A percentile compares a stretch with the other conserved stretches of the same genome.
Evolutionary conservation across 345 rosid species (phyloP).

Genomic region (Arabidopsis suecica): DNA sequence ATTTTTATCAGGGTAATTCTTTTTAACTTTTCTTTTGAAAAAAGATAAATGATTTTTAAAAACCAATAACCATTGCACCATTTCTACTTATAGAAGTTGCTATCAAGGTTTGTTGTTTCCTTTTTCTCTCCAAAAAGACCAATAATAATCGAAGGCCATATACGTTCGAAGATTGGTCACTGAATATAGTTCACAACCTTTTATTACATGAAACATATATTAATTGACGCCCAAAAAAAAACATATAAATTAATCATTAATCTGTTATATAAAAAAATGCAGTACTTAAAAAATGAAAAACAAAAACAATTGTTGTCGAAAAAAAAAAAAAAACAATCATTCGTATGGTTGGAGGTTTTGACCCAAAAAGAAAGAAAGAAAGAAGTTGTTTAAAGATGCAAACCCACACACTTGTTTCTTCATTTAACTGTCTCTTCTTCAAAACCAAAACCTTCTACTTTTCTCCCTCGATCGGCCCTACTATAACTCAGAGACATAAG

Average conservation of each 20-base stretch:
- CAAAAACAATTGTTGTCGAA: too few relatives aligned
- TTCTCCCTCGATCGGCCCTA: not conserved
- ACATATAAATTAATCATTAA: not conserved
- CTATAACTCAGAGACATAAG: not conserved
- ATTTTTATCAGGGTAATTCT: not conserved
- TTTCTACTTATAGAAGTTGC: not conserved
- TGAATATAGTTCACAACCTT: not conserved
- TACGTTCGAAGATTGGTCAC: not conserved
- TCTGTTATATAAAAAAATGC: too few relatives aligned
- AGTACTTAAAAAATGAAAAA: too few relatives aligned
- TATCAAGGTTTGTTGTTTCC: too few relatives aligned
- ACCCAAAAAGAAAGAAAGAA: not conserved
- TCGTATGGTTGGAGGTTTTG: conserved; percentile 31
- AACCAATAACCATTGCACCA: not conserved
- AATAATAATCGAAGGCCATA: not conserved
- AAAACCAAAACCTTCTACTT: conserved; percentile 7
- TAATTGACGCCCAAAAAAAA: not conserved
- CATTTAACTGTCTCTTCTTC: conserved; percentile 32
- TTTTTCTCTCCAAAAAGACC: too few relatives aligned
- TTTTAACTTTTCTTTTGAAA: not conserved
- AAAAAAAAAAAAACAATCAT: conserved; percentile 28
- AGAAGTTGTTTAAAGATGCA: conserved; percentile 21
- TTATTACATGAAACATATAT: not conserved
- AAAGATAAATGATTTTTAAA: not conserved
- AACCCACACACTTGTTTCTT: conserved; percentile 21